Conservation (phyloP, 2,329 filamentous ascomycete genomes). For the Trichoderma harzianum region DNA sequence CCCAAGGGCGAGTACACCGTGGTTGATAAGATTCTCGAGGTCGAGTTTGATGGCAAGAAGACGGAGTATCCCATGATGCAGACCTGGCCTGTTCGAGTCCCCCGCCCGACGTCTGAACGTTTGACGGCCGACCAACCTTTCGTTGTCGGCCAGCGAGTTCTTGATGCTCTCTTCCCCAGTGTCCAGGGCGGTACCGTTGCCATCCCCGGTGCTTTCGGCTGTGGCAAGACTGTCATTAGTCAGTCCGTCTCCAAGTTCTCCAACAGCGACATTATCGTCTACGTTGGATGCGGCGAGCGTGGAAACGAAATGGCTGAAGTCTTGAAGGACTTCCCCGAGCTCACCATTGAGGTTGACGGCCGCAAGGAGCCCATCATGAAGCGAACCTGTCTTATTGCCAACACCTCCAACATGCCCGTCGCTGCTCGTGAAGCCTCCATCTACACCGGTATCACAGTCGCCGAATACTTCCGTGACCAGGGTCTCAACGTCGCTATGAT, state of each 20-base stretch:
- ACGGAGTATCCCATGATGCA: slow-evolving; percentile 98
- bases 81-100: slow-evolving; percentile 94
- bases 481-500: slow-evolving; percentile 99
- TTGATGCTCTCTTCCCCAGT: slow-evolving; percentile 93
- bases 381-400: slow-evolving; percentile 95
- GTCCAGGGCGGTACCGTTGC: slow-evolving; percentile 97
- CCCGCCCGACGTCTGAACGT: slow-evolving; percentile 88
- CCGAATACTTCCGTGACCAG: slow-evolving; percentile 96
- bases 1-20: slow-evolving; percentile 91
- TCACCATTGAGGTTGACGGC: slow-evolving; percentile 89
- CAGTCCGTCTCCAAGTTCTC: slow-evolving; percentile 99
- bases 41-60: slow-evolving; percentile 97
- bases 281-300: slow-evolving; percentile 87
- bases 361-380: slow-evolving; percentile 99
- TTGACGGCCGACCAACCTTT: slow-evolving; percentile 85
- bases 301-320: slow-evolving; percentile 99
- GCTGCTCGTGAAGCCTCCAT: slow-evolving; percentile 98
- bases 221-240: slow-evolving; percentile 98
- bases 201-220: slow-evolving; percentile 97
- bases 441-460: slow-evolving; percentile 92
- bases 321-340: slow-evolving; percentile 98
- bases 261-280: slow-evolving; percentile 98
- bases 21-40: slow-evolving; percentile 86
- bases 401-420: slow-evolving; percentile 99
- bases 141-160: slow-evolving; percentile 92